Percentiles rank a stretch among this genome's conserved stretches.
phyloP scores from a whole-genome alignment of 495 filamentous ascomycete species.

The Penicillium nucicola region DNA sequence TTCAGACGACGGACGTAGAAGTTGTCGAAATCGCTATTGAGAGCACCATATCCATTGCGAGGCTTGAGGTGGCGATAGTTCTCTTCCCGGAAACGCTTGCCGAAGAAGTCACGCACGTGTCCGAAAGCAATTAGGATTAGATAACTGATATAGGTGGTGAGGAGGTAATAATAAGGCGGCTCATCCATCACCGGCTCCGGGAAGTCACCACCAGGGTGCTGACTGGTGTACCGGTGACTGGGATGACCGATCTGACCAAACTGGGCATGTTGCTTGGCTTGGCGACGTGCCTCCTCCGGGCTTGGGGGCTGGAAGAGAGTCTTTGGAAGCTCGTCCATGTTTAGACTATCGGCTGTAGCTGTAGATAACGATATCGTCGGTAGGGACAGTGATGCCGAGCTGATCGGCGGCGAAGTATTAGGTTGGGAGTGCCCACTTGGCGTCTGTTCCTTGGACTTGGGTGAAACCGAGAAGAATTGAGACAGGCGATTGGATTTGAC shows the following conservation, averaged over 20 bases:
- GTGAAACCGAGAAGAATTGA: conserved; percentile 57
- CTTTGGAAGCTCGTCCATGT: conserved; percentile 68
- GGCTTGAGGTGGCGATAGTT: conserved; percentile 80
- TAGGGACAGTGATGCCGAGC: conserved; percentile 70
- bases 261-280: conserved; percentile 80
- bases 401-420: conserved; percentile 56
- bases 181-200: conserved; percentile 87
- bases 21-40: conserved; percentile 98
- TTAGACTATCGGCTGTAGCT: conserved; percentile 74
- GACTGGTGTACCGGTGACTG: conserved; percentile 82
- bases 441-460: conserved; percentile 57
- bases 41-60: conserved; percentile 86
- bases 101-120: conserved; percentile 95
- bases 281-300: conserved; percentile 72
- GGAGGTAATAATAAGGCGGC: conserved; percentile 91
- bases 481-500: conserved; percentile 63
- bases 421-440: conserved; percentile 55
- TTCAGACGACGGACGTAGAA: conserved; percentile 94
- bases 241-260: conserved; percentile 82
- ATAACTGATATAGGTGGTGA: conserved; percentile 97
- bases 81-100: conserved; percentile 84
- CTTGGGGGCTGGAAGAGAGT: conserved; percentile 90
- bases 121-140: conserved; percentile 93
- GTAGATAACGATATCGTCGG: conserved; percentile 92
- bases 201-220: conserved; percentile 73